Percentiles rank a stretch among this genome's conserved stretches.
phyloP scores from a whole-genome alignment of 345 rosid genomes.

The Conringia planisiliqua region DNA sequence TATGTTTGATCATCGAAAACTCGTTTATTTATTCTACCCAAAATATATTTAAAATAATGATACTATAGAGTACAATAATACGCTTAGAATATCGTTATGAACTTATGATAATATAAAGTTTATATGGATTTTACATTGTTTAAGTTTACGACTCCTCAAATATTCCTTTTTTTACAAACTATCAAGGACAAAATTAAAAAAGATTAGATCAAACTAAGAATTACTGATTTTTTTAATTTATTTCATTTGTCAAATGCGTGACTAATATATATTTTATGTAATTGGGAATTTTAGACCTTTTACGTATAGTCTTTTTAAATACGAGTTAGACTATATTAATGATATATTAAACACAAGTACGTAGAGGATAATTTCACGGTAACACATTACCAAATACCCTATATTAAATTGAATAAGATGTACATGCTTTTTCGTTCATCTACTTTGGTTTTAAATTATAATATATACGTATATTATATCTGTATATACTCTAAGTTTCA shows the following conservation, averaged over 20 bases:
- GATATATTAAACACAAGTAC: neutral
- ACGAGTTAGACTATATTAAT: neutral
- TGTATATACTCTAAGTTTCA: neutral
- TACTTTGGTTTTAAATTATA: constrained; percentile 4
- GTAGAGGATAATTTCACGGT: neutral
- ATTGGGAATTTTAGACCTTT: neutral
- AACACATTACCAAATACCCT: neutral
- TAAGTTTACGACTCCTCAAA: neutral
- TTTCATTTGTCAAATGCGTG: neutral
- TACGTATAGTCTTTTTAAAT: neutral
- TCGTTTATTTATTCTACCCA: neutral
- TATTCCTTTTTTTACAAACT: neutral
- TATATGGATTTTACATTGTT: neutral
- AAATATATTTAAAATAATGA: neutral
- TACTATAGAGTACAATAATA: neutral
- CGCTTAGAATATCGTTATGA: neutral
- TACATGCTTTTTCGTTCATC: constrained; percentile 12
- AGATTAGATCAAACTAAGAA: neutral
- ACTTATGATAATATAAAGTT: neutral
- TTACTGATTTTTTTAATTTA: neutral
- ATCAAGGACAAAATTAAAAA: neutral
- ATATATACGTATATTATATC: neutral
- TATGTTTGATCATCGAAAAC: too few relatives aligned
- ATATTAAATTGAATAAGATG: neutral
- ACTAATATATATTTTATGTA: neutral